Evolutionary conservation across 208 protist genomes (phyloP), one percentile per base, ranked within the genome.

Genomic region (Leishmania turanica): DNA sequence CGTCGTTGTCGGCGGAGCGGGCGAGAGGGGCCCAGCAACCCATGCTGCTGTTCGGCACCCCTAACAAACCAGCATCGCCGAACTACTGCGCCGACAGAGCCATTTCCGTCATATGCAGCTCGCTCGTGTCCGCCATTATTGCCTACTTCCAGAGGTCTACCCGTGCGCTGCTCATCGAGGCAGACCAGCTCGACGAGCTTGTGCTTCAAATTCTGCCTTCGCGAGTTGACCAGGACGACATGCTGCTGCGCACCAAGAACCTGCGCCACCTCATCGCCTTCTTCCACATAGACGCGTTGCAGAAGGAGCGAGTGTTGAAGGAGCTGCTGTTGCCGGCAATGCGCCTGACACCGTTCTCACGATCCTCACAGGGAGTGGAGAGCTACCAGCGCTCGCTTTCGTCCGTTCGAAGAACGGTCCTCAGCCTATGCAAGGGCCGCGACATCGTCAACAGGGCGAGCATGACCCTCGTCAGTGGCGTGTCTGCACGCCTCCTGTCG

Each of bases 381-480:
- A 88, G 91, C 71, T 95, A 97, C 81, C 89, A 94, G 73, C 85
- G 87, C 31, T 80, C 87, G 7, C 85, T 93, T 51, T 81, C 85
- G 27, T 84, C 89, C 58, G 84, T 90, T 40, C 88, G 84, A 3
- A 81, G 66, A 68, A 78, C 84, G 49, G 87, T 95, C 78, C 87
- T 94, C 31, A 79, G 87, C 53, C 85, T 95, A 13, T 88, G 90
- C 40, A 90, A 89, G 53, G 88, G 87, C 3, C 87, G 92, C 53
- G 93, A 97, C 77, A 88, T 90, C 15, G 88, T 96, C 47, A 94
- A 96, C 83, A 56, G 90, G 51, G 88, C 92, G 53, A 95, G 87
- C 84, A 92, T 97, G 91, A 94, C 87, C 65, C 88, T 97, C 82
- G 87, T 97, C 54, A 89, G 91, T 80, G 93, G 93, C 47, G 93